phyloP scores from a whole-genome alignment of 257 asterid species.

The Forsythia suspensa region DNA sequence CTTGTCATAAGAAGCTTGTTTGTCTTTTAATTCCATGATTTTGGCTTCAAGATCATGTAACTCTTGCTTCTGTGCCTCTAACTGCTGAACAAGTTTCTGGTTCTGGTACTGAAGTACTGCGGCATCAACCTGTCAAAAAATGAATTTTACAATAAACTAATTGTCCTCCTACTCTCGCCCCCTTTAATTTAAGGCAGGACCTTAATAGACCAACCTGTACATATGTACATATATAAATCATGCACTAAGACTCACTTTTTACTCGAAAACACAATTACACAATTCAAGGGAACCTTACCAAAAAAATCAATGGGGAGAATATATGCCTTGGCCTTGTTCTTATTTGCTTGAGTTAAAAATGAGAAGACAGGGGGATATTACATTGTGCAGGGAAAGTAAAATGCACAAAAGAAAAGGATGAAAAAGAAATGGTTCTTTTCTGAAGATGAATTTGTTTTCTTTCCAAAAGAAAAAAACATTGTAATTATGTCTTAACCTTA shows the following conservation, averaged over 20 bases:
- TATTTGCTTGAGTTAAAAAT: background rate
- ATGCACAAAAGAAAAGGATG: background rate
- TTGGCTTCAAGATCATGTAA: slow-evolving; percentile 74
- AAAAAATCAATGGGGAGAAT: background rate
- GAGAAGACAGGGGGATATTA: background rate
- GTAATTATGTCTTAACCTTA: background rate
- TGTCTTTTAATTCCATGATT: slow-evolving; percentile 62
- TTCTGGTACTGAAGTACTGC: slow-evolving; percentile 94
- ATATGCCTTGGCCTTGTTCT: background rate
- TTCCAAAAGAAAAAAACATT: background rate
- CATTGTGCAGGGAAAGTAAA: background rate
- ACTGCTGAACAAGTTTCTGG: slow-evolving; percentile 89
- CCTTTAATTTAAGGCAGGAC: background rate
- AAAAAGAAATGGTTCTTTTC: background rate
- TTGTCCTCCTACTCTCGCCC: background rate
- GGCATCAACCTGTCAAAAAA: slow-evolving; percentile 76
- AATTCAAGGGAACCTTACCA: background rate
- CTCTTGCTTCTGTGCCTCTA: slow-evolving; percentile 83
- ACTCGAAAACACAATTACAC: background rate
- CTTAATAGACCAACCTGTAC: background rate
- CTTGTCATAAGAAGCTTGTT: slow-evolving; percentile 75
- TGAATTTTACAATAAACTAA: slow-evolving; percentile 1
- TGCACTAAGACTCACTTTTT: background rate
- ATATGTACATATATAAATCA: background rate
- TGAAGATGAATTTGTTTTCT: background rate